Evolutionary conservation across 2,329 filamentous ascomycete species (phyloP).

Genomic region (Colletotrichum incanum): DNA sequence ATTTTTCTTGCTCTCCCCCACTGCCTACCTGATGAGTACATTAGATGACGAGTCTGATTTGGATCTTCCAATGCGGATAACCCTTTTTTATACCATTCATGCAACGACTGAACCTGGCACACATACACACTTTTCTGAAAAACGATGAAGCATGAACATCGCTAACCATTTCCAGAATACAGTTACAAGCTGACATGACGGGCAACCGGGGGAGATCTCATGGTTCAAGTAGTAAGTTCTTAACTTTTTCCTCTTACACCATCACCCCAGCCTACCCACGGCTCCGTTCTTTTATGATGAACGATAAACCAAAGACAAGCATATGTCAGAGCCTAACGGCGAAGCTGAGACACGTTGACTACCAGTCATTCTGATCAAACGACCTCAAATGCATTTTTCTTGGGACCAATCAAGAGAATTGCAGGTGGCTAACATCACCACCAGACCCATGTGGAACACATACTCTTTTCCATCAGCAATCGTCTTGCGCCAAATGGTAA

Average conservation of each 20-base stretch:
- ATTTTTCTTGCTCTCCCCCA: slow-evolving; percentile 44
- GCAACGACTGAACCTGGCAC: slow-evolving; percentile 62
- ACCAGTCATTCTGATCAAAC: slow-evolving; percentile 43
- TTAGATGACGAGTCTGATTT: slow-evolving; percentile 78
- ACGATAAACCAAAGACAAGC: slow-evolving; percentile 46
- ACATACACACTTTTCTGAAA: slow-evolving; percentile 9
- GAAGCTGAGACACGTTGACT: slow-evolving; percentile 44
- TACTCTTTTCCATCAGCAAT: accelerated
- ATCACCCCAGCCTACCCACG: slow-evolving; percentile 19
- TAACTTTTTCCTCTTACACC: neutral
- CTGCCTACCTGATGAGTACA: slow-evolving; percentile 60
- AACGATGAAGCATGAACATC: slow-evolving; percentile 27
- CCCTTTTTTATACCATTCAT: slow-evolving; percentile 70
- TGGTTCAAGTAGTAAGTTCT: slow-evolving; percentile 30
- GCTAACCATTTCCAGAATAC: slow-evolving; percentile 33
- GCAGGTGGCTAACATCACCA: slow-evolving; percentile 22
- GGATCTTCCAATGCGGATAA: slow-evolving; percentile 74
- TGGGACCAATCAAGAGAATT: neutral
- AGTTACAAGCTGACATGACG: neutral
- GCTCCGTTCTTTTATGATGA: slow-evolving; percentile 44
- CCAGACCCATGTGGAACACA: neutral
- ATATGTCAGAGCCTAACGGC: slow-evolving; percentile 47
- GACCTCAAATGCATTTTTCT: slow-evolving; percentile 27
- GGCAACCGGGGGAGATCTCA: neutral
- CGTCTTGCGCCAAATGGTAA: neutral